Base-by-base conservation (phyloP, 306 rosid genomes). In the Acacia melanoxylon region DNA sequence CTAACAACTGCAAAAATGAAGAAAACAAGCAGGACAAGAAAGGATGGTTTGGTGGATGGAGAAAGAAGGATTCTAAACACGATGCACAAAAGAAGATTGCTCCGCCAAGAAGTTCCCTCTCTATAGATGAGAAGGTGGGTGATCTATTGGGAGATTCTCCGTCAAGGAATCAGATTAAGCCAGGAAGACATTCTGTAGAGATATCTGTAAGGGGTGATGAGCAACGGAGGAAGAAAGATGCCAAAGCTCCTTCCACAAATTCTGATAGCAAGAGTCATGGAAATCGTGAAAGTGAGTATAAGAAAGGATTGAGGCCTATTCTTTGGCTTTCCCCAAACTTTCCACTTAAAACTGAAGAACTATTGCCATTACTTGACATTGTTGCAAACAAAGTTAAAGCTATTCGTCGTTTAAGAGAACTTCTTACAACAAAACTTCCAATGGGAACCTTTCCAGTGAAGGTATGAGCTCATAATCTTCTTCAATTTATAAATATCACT, bases 21-120 rank as follows among this genome's bases (percentile, higher is more conserved):
- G 99, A 92, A 83, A 86, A 29, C 68, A 94, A 87, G 78, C 94
- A 86, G 81, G 98, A 91, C 83, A 96, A 91, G 89, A 93, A 91
- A 87, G 98, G 99, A 80, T 93, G 98, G 98, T 93, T 93, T 83
- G 92, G 94, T 79, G 99, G 98, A 62, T 93, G 98, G 98, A 92
- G 97, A 83, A 93, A 92, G 88, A 89, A 90, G 78, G 98, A 92
- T 80, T 62, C 84, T n/a, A 92, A 88, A 84, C 76, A 19, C 13
- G 97, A 93, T 88, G 82, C 15, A 4, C 90, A 75, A 25, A 96
- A 87, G 80, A 90, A 86, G 88, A 84, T 89, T 78, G 75, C 86
- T 58, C 94, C 96, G 10, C 98, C 98, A 15, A 91, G 98, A 90
- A 95, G 85, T 86, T 95, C 98, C 70, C 93, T 93, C 9, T 92